A percentile compares a stretch with the other conserved stretches of the same genome.
phyloP scores from a whole-genome alignment of 2,329 filamentous ascomycete species.

The Cercospora sp. region DNA sequence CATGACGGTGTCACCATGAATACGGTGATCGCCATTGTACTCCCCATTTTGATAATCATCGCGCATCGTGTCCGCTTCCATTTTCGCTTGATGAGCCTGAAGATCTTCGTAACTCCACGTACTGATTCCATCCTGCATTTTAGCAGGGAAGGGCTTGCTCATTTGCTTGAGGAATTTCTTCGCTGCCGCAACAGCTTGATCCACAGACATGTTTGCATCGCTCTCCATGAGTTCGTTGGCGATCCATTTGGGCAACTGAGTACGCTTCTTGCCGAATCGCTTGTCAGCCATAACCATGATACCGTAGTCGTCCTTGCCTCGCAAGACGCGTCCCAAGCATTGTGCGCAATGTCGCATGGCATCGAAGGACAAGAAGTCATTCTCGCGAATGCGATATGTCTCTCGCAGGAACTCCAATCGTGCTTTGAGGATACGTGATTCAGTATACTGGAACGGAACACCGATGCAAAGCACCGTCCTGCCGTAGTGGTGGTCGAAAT shows the following conservation, averaged over 20 bases:
- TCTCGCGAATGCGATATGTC: constrained; percentile 93
- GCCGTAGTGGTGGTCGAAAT: constrained; percentile 98
- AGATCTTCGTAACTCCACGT: constrained; percentile 86
- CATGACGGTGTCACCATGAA: constrained; percentile 38
- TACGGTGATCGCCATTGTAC: constrained; percentile 45
- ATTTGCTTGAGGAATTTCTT: constrained; percentile 88
- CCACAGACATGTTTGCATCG: constrained; percentile 87
- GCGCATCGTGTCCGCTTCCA: constrained; percentile 66
- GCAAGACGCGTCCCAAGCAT: constrained; percentile 87
- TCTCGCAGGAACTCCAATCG: constrained; percentile 94
- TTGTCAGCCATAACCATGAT: constrained; percentile 98
- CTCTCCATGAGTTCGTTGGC: constrained; percentile 80
- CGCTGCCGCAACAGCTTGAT: constrained; percentile 88
- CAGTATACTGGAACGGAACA: constrained; percentile 97
- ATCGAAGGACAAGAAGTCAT: constrained; percentile 97
- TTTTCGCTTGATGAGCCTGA: constrained; percentile 73
- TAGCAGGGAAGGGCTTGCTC: constrained; percentile 82
- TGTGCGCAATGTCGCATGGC: constrained; percentile 99
- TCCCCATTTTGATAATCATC: constrained; percentile 57
- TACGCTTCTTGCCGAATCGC: constrained; percentile 87
- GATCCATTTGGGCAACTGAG: constrained; percentile 95
- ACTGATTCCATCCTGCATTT: constrained; percentile 87
- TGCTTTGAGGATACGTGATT: constrained; percentile 94
- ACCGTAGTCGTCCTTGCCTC: constrained; percentile 98
- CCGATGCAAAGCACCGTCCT: constrained; percentile 94